A percentile compares a stretch with the other conserved stretches of the same genome.
These are phyloP conservation scores for Aphanomyces cochlioides DNA, from an alignment of 352 stramenopile genomes.

Conservation along the genomic window DNA sequence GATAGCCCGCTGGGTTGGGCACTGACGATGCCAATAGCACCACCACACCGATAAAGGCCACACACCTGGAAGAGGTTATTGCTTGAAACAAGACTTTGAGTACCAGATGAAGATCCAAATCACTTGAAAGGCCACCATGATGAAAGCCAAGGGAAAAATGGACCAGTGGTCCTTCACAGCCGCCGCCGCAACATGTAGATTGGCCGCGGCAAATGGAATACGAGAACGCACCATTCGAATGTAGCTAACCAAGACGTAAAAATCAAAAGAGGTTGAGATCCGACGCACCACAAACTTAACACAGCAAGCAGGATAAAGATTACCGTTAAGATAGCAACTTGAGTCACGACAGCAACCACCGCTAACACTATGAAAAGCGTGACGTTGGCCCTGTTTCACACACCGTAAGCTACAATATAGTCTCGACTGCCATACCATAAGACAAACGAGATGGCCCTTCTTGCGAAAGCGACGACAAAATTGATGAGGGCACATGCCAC, in stretches of 20 bases:
- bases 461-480: background rate
- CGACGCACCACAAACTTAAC: background rate
- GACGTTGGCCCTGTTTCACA: background rate
- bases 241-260: background rate
- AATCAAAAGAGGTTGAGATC: background rate
- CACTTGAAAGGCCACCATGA: conserved; percentile 63
- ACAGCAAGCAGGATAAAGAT: background rate
- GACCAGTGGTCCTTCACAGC: conserved; percentile 70
- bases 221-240: conserved; percentile 19
- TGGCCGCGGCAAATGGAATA: conserved; percentile 74
- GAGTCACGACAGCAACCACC: background rate
- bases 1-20: too few relatives aligned
- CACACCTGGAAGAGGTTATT: too few relatives aligned
- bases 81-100: background rate
- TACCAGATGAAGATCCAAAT: conserved; percentile 73
- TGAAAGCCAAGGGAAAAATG: conserved; percentile 57
- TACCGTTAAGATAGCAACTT: background rate
- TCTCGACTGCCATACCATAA: background rate
- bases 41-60: too few relatives aligned
- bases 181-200: conserved; percentile 68
- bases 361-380: background rate
- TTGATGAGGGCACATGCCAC: background rate
- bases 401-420: background rate
- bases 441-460: background rate
- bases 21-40: too few relatives aligned